Conservation (phyloP, 768 basidiomycete genomes). For the Lentinula raphanica region DNA sequence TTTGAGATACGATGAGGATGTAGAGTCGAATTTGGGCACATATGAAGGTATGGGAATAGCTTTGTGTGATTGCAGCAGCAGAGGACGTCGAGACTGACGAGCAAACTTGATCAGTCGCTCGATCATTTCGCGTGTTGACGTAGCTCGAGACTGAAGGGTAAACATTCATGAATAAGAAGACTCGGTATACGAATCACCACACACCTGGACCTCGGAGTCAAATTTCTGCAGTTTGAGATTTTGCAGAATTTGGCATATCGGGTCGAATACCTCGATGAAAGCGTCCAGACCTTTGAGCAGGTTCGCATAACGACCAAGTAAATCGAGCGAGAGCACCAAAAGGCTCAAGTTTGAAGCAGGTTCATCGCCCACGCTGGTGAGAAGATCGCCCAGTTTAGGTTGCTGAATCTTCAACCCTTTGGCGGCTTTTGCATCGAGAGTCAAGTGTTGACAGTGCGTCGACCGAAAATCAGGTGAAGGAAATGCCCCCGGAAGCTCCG, state of each 20-base stretch:
- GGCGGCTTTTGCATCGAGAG: constrained; percentile 35
- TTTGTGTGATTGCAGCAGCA: constrained; percentile 87
- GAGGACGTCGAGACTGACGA: constrained; percentile 65
- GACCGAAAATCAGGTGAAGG: constrained; percentile 66
- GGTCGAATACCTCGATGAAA: constrained; percentile 82
- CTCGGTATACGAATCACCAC: constrained; percentile 6
- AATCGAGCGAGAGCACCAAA: constrained; percentile 52
- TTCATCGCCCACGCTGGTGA: constrained; percentile 26
- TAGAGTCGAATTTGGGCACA: constrained; percentile 86
- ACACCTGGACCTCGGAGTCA: constrained; percentile 53
- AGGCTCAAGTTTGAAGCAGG: constrained; percentile 74
- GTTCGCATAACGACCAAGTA: constrained; percentile 66
- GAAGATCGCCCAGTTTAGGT: constrained; percentile 42
- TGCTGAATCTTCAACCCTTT: constrained; percentile 36
- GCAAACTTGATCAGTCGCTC: constrained; percentile 69
- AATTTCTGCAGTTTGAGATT: constrained; percentile 43
- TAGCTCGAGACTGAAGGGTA: constrained; percentile 39
- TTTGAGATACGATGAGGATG: constrained; percentile 68
- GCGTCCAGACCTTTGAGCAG: constrained; percentile 74
- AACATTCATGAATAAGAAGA: not conserved
- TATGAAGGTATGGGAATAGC: constrained; percentile 93
- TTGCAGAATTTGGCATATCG: constrained; percentile 55
- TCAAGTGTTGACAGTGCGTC: constrained; percentile 32
- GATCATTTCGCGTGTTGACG: constrained; percentile 43
- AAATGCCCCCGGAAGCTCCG: constrained; percentile 62